Evolutionary conservation across 192 early-diverging fungal genomes (phyloP).

Genomic region (Backusella liffmaniae): DNA sequence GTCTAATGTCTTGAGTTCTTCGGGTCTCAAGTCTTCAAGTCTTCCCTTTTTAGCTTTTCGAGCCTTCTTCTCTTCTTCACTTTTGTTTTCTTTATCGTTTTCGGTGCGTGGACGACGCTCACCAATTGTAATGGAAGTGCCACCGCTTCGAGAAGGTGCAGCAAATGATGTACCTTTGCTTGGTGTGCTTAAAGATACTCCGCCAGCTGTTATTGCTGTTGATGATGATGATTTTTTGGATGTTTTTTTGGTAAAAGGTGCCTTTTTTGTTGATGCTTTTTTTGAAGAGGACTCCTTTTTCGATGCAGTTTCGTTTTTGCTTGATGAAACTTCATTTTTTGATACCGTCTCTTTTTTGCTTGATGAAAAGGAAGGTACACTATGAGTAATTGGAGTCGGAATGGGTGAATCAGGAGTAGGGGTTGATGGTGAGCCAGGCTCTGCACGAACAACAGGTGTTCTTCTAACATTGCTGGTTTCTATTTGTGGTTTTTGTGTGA

Average conservation of each 20-base stretch:
- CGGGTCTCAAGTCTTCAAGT: not conserved
- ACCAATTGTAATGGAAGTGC: not conserved
- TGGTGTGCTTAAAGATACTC: not conserved
- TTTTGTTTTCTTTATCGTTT: not conserved
- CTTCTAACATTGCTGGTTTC: too few relatives aligned
- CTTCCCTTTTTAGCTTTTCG: not conserved
- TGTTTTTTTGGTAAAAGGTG: not conserved
- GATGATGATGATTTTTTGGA: not conserved
- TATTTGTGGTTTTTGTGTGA: not conserved
- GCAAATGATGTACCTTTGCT: not conserved
- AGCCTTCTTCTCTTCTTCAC: not conserved
- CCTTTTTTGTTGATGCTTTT: not conserved
- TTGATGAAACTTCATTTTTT: not conserved
- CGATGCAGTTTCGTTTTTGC: not conserved
- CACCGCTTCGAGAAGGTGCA: not conserved
- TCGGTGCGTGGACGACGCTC: not conserved
- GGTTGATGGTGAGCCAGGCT: not conserved
- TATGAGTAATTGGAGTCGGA: not conserved
- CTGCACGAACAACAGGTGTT: not conserved
- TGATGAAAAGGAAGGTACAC: not conserved
- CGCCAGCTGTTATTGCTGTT: not conserved
- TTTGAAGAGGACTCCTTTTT: not conserved
- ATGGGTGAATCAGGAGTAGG: not conserved
- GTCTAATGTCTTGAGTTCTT: constrained; percentile 21
- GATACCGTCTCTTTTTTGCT: not conserved